phyloP scores from a whole-genome alignment of 177 flowering plant species.

The Vitis hybrid region DNA sequence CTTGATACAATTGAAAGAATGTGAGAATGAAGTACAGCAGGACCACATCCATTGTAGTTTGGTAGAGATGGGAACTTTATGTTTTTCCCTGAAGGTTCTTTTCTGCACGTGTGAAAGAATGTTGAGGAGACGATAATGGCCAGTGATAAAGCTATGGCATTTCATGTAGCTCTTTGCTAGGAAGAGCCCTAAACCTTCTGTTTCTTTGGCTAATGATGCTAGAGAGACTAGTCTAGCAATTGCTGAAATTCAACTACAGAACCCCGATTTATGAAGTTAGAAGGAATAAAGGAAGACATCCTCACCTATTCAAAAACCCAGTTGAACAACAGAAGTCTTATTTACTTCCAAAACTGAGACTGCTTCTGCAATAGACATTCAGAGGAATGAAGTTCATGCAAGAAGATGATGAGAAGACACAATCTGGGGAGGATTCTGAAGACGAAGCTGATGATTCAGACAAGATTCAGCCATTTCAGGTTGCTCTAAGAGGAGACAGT shows the following conservation, averaged over 20 bases:
- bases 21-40: slow-evolving; percentile 35
- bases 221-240: slow-evolving; percentile 58
- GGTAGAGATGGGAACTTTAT: slow-evolving; percentile 34
- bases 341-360: too few species aligned
- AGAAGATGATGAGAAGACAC: too few species aligned
- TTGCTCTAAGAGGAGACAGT: too few species aligned
- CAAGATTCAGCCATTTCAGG: too few species aligned
- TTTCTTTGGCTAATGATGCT: slow-evolving; percentile 1
- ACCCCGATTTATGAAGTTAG: slow-evolving; percentile 40
- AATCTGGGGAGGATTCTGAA: too few species aligned
- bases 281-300: slow-evolving; percentile 34
- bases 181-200: slow-evolving; percentile 8
- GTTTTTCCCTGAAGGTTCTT: slow-evolving; percentile 48
- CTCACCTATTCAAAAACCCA: slow-evolving; percentile 32
- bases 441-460: too few species aligned
- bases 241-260: slow-evolving; percentile 41
- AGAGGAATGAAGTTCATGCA: too few species aligned
- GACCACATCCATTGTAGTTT: slow-evolving; percentile 31
- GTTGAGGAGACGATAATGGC: slow-evolving; percentile 54
- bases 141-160: slow-evolving; percentile 79
- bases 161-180: slow-evolving; percentile 19
- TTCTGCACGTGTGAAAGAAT: slow-evolving; percentile 42
- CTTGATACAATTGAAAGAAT: slow-evolving; percentile 38
- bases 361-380: too few species aligned
- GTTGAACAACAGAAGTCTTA: slow-evolving; percentile 48